A percentile compares a stretch with the other conserved stretches of the same genome.
phyloP scores from a whole-genome alignment of 2,329 filamentous ascomycete genomes.

The Ophioceras dolichostomum region DNA sequence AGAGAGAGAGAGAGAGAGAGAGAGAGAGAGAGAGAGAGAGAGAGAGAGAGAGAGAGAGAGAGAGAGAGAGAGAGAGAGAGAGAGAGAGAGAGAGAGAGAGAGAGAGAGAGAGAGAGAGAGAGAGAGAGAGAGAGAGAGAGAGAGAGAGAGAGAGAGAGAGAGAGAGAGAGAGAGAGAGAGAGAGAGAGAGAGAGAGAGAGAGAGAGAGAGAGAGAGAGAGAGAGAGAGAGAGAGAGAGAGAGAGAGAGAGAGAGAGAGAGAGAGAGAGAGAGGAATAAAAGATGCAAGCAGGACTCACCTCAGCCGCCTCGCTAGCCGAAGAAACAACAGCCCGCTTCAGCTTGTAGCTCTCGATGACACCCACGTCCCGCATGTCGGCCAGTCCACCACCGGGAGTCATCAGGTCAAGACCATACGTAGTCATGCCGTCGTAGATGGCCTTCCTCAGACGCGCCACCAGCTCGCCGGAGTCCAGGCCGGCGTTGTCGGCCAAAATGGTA shows the following conservation, averaged over 20 bases:
- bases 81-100: no score
- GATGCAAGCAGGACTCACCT: slow-evolving; percentile 45
- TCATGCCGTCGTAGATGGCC: slow-evolving; percentile 89
- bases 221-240: background rate
- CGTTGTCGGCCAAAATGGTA: slow-evolving; percentile 95
- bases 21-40: no score
- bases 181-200: no score
- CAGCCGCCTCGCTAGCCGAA: slow-evolving; percentile 89
- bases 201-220: background rate
- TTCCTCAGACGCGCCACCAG: slow-evolving; percentile 84
- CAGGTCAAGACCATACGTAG: slow-evolving; percentile 81
- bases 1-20: no score
- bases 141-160: no score
- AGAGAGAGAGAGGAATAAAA: background rate
- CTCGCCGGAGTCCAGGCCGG: slow-evolving; percentile 89
- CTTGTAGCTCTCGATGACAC: slow-evolving; percentile 97
- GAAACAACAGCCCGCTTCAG: slow-evolving; percentile 96
- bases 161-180: no score
- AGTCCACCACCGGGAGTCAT: slow-evolving; percentile 84
- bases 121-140: no score
- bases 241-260: background rate
- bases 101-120: no score
- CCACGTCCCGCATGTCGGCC: slow-evolving; percentile 87
- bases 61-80: no score
- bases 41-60: no score